Percentiles rank a stretch among this genome's conserved stretches.
These are phyloP conservation scores for Pseudozyma hubeiensis DNA, from an alignment of 1,284 basidiomycete species.

Conservation along the genomic window DNA sequence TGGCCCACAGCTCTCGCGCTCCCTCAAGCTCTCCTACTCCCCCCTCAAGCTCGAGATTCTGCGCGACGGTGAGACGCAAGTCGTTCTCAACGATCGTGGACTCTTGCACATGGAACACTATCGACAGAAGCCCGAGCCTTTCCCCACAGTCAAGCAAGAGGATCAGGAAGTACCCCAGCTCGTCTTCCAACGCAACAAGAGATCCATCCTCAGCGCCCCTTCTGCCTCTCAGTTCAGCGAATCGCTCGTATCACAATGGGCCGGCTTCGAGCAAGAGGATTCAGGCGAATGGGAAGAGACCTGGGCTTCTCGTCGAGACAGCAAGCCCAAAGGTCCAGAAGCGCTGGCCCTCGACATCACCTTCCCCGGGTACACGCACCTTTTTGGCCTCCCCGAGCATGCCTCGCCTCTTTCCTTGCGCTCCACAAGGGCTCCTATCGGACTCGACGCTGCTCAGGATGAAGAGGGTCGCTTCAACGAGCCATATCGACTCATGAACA, in stretches of 20 bases:
- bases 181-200: slow-evolving; percentile 54
- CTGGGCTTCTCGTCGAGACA: slow-evolving; percentile 86
- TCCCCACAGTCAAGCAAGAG: slow-evolving; percentile 53
- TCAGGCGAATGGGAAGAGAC: slow-evolving; percentile 87
- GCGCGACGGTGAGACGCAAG: slow-evolving; percentile 79
- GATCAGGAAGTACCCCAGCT: slow-evolving; percentile 46
- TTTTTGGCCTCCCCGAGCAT: slow-evolving; percentile 97
- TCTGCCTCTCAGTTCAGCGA: slow-evolving; percentile 28
- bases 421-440: slow-evolving; percentile 55
- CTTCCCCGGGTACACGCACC: slow-evolving; percentile 88
- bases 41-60: slow-evolving; percentile 71
- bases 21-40: slow-evolving; percentile 47
- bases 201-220: slow-evolving; percentile 39
- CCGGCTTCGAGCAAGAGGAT: slow-evolving; percentile 71
- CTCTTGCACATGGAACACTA: slow-evolving; percentile 99
- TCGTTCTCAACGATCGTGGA: slow-evolving; percentile 88
- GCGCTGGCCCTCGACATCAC: slow-evolving; percentile 90
- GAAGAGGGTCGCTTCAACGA: slow-evolving; percentile 72
- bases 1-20: slow-evolving; percentile 39
- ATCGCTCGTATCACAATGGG: slow-evolving; percentile 54
- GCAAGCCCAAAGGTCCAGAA: slow-evolving; percentile 98
- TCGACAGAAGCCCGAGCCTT: slow-evolving; percentile 66
- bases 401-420: slow-evolving; percentile 90
- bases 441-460: slow-evolving; percentile 36
- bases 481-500: slow-evolving; percentile 94